These are phyloP conservation scores for Guadua angustifolia DNA, from an alignment of 176 grass and related monocot species.

Conservation along the genomic window DNA sequence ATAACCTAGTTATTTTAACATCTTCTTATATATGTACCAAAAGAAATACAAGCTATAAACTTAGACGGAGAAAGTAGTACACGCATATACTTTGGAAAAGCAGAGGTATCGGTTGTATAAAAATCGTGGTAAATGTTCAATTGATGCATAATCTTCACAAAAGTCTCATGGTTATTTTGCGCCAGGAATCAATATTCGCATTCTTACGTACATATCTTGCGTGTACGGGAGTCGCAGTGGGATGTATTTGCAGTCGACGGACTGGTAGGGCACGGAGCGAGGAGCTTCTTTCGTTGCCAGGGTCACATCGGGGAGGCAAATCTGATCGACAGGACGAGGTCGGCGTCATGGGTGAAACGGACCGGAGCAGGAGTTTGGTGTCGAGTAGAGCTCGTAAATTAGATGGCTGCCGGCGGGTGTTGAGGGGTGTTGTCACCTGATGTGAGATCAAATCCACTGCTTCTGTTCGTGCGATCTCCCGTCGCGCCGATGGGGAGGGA, in stretches of 20 bases:
- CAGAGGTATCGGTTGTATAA: neutral
- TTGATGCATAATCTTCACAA: neutral
- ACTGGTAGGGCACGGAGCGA: conserved; percentile 19
- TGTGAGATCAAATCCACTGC: neutral
- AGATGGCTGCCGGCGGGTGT: neutral
- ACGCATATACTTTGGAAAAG: neutral
- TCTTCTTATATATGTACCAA: no score
- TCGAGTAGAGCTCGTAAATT: conserved; percentile 27
- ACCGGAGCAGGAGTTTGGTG: conserved; percentile 37
- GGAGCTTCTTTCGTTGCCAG: conserved; percentile 25
- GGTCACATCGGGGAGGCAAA: conserved; percentile 5
- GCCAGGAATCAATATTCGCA: no score
- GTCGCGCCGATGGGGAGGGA: conserved; percentile 19
- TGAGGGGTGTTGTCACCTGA: conserved; percentile 28
- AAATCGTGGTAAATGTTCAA: neutral
- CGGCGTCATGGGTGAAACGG: conserved; percentile 11
- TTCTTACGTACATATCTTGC: neutral
- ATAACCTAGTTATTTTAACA: no score
- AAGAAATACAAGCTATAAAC: no score
- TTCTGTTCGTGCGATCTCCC: neutral
- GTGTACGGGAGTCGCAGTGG: neutral
- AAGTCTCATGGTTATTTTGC: neutral
- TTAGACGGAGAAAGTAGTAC: no score
- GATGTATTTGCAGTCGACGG: neutral
- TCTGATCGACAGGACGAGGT: conserved; percentile 21